phyloP scores from a whole-genome alignment of 2,329 filamentous ascomycete species.

The Scytalidium lignicola region DNA sequence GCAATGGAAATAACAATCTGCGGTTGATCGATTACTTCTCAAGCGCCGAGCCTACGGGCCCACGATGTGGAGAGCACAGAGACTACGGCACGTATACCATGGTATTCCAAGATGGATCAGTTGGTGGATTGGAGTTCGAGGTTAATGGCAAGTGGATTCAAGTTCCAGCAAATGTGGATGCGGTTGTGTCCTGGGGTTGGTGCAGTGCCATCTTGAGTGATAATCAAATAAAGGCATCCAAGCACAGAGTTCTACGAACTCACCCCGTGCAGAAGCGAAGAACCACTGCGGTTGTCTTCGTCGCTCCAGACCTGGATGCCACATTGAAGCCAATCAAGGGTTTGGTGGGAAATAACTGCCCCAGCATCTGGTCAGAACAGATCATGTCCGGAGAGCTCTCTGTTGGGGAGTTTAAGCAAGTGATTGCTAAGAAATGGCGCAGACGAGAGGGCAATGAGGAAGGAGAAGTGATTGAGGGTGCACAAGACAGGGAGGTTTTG shows the following conservation, averaged over 20 bases:
- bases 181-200: conserved; percentile 10
- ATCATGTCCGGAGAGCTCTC: conserved; percentile 4
- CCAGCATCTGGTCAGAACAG: conserved; percentile 1
- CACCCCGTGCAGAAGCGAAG: conserved; percentile 8
- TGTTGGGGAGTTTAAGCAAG: conserved; percentile 6
- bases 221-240: conserved; percentile 8
- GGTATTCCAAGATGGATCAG: conserved; percentile 8
- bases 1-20: conserved; percentile 8
- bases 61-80: conserved; percentile 8
- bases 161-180: conserved; percentile 9
- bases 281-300: conserved; percentile 8
- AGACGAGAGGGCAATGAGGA: conserved; percentile 7
- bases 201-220: conserved; percentile 10
- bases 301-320: conserved; percentile 8
- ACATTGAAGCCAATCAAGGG: conserved; percentile 5
- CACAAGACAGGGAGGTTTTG: conserved; percentile 6
- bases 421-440: conserved; percentile 9
- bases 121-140: conserved; percentile 11
- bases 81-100: conserved; percentile 9
- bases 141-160: conserved; percentile 10
- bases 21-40: conserved; percentile 11
- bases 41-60: conserved; percentile 1
- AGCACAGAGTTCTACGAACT: conserved; percentile 9
- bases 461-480: conserved; percentile 5
- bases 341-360: neutral